These are phyloP conservation scores for Dorcoceras hygrometricum DNA, from an alignment of 257 asterid genomes.

Conservation along the genomic window DNA sequence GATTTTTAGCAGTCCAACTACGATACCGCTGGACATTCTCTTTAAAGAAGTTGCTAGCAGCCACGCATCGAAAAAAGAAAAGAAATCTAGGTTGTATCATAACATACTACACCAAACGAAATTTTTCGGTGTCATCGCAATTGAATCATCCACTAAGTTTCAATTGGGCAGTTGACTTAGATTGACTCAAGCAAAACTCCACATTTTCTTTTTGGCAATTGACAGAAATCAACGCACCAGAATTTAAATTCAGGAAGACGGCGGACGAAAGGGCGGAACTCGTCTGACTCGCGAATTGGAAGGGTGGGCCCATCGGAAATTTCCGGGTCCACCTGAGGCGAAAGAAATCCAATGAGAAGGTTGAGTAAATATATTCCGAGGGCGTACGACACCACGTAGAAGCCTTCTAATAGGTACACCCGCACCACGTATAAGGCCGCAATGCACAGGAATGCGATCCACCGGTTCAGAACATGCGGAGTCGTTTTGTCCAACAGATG, in stretches of 20 bases:
- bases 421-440: constrained; percentile 46
- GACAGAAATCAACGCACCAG: constrained; percentile 36
- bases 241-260: constrained; percentile 59
- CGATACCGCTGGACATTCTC: background rate
- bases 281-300: constrained; percentile 50
- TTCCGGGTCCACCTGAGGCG: constrained; percentile 62
- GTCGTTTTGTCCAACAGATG: constrained; percentile 56
- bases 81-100: background rate
- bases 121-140: background rate
- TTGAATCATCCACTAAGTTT: background rate
- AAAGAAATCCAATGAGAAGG: constrained; percentile 48
- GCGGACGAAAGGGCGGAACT: constrained; percentile 64
- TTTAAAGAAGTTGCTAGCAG: background rate
- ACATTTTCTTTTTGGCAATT: background rate
- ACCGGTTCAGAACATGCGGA: constrained; percentile 47
- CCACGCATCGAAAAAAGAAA: no score
- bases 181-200: background rate
- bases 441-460: constrained; percentile 54
- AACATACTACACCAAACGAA: background rate
- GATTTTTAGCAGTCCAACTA: background rate
- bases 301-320: constrained; percentile 36
- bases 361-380: constrained; percentile 54
- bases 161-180: background rate
- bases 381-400: constrained; percentile 60
- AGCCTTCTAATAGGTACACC: constrained; percentile 49